phyloP scores from a whole-genome alignment of 2,329 filamentous ascomycete genomes.

The Neopestalotiopsis rosae region DNA sequence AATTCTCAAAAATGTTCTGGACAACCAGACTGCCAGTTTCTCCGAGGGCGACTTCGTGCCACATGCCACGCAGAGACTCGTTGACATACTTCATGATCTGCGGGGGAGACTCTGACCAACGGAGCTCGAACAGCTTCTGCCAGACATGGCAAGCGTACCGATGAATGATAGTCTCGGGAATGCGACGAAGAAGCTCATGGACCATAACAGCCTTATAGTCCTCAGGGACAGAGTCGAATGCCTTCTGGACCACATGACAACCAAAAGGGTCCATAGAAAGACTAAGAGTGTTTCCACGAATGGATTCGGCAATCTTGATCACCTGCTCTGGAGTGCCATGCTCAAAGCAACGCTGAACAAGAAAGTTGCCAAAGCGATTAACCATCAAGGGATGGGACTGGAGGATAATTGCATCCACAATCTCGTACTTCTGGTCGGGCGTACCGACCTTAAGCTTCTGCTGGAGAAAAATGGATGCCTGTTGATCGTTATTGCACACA shows the following conservation, averaged over 20 bases:
- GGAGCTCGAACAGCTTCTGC: constrained; percentile 98
- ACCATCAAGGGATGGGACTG: constrained; percentile 97
- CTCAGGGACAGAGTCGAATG: constrained; percentile 96
- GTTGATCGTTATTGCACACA: constrained; percentile 98
- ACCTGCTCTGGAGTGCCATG: constrained; percentile 95
- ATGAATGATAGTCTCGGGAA: constrained; percentile 97
- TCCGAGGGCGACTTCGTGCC: constrained; percentile 96
- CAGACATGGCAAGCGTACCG: constrained; percentile 98
- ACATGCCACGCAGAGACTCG: constrained; percentile 92
- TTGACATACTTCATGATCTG: constrained; percentile 99
- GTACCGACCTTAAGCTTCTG: constrained; percentile 98
- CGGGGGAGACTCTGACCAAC: constrained; percentile 92
- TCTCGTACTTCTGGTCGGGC: constrained; percentile 93
- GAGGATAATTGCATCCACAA: constrained; percentile 93
- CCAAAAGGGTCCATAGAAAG: constrained; percentile 99
- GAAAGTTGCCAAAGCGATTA: constrained; percentile 97
- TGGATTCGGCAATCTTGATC: constrained; percentile 90
- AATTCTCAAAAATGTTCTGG: constrained; percentile 99
- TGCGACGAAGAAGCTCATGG: constrained; percentile 92
- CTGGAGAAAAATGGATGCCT: constrained; percentile 97
- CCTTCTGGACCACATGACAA: constrained; percentile 98
- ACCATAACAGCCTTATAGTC: constrained; percentile 99
- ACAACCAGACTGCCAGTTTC: constrained; percentile 98
- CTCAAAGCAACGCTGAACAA: constrained; percentile 98
- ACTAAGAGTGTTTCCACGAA: constrained; percentile 90